Evolutionary conservation across 305 asterid genomes (phyloP).

Genomic region (Fraxinus paxiana): DNA sequence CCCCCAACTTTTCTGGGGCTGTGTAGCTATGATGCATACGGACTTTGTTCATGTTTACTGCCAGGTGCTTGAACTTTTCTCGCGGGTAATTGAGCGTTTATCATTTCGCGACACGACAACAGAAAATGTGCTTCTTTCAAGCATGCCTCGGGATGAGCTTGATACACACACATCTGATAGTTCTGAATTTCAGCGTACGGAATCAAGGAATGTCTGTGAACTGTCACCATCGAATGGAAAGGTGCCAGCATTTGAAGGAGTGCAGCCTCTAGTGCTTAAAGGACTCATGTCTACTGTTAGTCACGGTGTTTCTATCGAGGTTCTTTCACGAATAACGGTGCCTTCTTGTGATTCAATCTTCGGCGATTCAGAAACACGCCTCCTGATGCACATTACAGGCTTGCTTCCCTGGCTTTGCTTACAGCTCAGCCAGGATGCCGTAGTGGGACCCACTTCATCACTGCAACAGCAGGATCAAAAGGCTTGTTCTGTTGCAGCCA

Average conservation of each 20-base stretch:
- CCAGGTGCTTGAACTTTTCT: constrained; percentile 95
- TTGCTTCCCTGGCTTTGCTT: constrained; percentile 97
- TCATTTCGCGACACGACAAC: constrained; percentile 95
- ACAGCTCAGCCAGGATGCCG: constrained; percentile 74
- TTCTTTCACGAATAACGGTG: constrained; percentile 87
- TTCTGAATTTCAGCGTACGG: constrained; percentile 66
- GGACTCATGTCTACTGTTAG: constrained; percentile 92
- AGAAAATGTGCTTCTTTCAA: constrained; percentile 95
- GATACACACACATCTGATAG: constrained; percentile 51
- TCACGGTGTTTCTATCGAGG: constrained; percentile 81
- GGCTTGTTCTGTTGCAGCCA: constrained; percentile 74
- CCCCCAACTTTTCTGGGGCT: constrained; percentile 99
- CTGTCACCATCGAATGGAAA: constrained; percentile 51
- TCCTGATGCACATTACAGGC: constrained; percentile 92
- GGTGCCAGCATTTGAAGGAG: constrained; percentile 86
- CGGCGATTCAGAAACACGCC: constrained; percentile 86
- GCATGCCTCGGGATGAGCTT: constrained; percentile 92
- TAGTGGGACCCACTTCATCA: constrained; percentile 52
- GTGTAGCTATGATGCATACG: constrained; percentile 99
- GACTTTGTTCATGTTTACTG: constrained; percentile 94
- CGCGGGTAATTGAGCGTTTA: constrained; percentile 80
- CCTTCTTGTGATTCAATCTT: constrained; percentile 95
- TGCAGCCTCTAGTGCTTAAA: constrained; percentile 95
- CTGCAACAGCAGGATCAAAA: constrained; percentile 66
- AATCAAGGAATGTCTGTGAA: constrained; percentile 49